Evolutionary conservation across 306 rosid genomes (phyloP), one percentile per base, ranked within the genome.

Genomic region (Begonia fuchsioides): DNA sequence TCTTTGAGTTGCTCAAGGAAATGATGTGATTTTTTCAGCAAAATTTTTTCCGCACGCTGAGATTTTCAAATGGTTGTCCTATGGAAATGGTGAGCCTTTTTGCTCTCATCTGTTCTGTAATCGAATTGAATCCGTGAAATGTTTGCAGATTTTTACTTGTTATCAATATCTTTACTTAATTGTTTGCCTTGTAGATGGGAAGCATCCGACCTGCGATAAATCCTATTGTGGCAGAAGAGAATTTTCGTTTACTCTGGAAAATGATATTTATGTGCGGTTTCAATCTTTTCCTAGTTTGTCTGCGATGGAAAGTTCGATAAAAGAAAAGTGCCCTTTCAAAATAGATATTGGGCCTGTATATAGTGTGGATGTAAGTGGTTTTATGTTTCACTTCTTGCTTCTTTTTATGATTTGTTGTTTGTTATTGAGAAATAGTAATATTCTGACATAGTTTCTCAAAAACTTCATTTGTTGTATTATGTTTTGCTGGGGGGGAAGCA

Each of bases 261-360:
- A 78, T 47, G 87, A 90, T 44, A 69, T 85, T 49, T 85, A 68
- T 66, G 56, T 79, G 56, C 84, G 95, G 14, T 90, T 60, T 65
- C 83, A 77, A 52, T 79, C 98, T 19, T 90, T 76, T 68, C 69
- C 71, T 60, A 75, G 43, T 12, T 77, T 60, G 7, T 44, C 66
- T 0, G 84, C 80, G 60, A 82, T 88, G 19, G 95, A 81, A 70
- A 83, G 56, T 39, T 74, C 83, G 3, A 71, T 81, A 68, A 76
- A 65, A 69, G 93, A 81, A 8, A 80, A 83, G 58, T 74, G 75
- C 57, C 96, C 96, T 0, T 55, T 76, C 47, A 88, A 81, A 70
- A 78, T 88, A 48, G 97, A 88, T 63, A 78, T 84, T 15, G 97
- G 97, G 52, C 78, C 95, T 14, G 82, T 88, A 54, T 88, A 88